A percentile compares a stretch with the other conserved stretches of the same genome.
phyloP scores from a whole-genome alignment of 2,329 filamentous ascomycete genomes.

The Trichoderma atroviride region DNA sequence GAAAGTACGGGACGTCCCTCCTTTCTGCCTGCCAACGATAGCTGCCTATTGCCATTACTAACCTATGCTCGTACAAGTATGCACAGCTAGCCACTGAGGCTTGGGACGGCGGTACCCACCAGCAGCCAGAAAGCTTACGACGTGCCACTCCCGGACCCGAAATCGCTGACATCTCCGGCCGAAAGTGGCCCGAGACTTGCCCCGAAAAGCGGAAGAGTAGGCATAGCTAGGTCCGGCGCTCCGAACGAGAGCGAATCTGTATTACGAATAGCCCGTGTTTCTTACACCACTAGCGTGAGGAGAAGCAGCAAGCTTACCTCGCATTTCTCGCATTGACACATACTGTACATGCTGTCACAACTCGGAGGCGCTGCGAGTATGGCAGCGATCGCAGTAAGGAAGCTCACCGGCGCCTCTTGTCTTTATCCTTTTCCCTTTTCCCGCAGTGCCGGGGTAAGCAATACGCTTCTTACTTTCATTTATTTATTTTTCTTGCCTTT shows the following conservation, averaged over 20 bases:
- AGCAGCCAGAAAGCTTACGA: not conserved
- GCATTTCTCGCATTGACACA: slow-evolving; percentile 4
- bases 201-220: slow-evolving; percentile 14
- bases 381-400: not conserved
- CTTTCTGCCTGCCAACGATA: slow-evolving; percentile 3
- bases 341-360: not conserved
- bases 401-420: not conserved
- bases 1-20: not conserved
- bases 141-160: slow-evolving; percentile 22
- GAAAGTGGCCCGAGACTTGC: slow-evolving; percentile 22
- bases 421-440: not conserved
- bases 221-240: not conserved
- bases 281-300: not conserved
- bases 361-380: not conserved
- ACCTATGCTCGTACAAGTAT: not conserved
- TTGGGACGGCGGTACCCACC: not conserved
- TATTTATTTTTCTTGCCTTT: not conserved
- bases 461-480: not conserved
- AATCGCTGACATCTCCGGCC: slow-evolving; percentile 17
- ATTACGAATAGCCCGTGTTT: not conserved
- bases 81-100: slow-evolving; percentile 2
- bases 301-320: slow-evolving; percentile 5
- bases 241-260: slow-evolving; percentile 1
- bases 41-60: not conserved
- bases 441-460: not conserved